phyloP scores from a whole-genome alignment of 2,329 filamentous ascomycete genomes.

The Cryphonectria japonica region DNA sequence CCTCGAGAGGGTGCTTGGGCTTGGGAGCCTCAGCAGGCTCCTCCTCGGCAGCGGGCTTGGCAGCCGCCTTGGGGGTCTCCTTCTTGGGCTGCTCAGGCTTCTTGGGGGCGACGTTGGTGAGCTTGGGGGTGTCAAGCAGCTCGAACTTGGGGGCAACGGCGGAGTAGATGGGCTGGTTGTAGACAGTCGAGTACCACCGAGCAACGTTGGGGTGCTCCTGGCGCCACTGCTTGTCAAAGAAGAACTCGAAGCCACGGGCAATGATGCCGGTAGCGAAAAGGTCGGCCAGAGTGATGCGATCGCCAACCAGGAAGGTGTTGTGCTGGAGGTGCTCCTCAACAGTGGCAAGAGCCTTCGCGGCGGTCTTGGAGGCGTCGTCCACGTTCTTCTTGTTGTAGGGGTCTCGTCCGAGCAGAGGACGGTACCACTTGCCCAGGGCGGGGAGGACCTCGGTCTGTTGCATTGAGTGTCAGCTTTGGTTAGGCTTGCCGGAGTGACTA shows the following conservation, averaged over 20 bases:
- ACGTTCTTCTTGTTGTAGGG: conserved; percentile 98
- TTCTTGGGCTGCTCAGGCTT: conserved; percentile 75
- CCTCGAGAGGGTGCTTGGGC: conserved; percentile 94
- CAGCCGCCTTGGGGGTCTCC: conserved; percentile 50
- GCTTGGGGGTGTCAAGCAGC: conserved; percentile 82
- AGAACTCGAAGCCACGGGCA: conserved; percentile 86
- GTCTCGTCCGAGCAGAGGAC: conserved; percentile 78
- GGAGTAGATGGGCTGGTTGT: conserved; percentile 90
- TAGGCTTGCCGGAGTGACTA: not conserved
- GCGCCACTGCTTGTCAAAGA: conserved; percentile 93
- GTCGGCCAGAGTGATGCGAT: conserved; percentile 96
- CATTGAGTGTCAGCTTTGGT: conserved; percentile 13
- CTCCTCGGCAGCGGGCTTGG: conserved; percentile 45
- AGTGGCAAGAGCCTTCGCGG: conserved; percentile 69
- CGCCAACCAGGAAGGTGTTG: conserved; percentile 97
- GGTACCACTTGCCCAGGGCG: conserved; percentile 78
- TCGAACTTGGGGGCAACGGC: conserved; percentile 75
- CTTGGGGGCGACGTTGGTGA: conserved; percentile 71
- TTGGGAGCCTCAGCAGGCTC: conserved; percentile 68
- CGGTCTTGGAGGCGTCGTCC: conserved; percentile 74
- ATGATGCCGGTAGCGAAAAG: conserved; percentile 81
- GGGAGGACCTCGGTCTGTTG: conserved; percentile 69
- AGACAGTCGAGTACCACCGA: conserved; percentile 93
- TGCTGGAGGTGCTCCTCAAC: conserved; percentile 86
- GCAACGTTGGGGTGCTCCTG: conserved; percentile 79